Conservation (phyloP, 2,329 filamentous ascomycete species). For the Venturia oleaginea region DNA sequence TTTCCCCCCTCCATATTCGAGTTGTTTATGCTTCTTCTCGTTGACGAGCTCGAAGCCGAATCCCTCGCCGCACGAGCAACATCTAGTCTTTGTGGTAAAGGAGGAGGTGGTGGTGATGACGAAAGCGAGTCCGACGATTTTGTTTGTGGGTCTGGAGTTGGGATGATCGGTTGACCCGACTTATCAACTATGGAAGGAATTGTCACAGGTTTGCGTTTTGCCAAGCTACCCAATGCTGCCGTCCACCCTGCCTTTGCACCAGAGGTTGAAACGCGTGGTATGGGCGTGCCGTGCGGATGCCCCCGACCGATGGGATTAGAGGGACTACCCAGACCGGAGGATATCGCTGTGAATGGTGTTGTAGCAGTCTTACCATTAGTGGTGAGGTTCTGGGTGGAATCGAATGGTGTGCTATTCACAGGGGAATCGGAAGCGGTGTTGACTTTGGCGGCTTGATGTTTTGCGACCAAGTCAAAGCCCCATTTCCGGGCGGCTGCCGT, state of each 20-base stretch:
- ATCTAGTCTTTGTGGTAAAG: not conserved
- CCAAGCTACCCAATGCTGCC: not conserved
- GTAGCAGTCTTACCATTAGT: not conserved
- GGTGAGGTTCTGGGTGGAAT: slow-evolving; percentile 23
- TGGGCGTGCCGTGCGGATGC: slow-evolving; percentile 41
- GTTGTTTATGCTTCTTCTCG: not conserved
- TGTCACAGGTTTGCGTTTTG: slow-evolving; percentile 5
- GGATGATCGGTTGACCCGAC: not conserved
- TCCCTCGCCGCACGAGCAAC: not conserved
- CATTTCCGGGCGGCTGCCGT: slow-evolving; percentile 52
- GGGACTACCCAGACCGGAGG: slow-evolving; percentile 30
- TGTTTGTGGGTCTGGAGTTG: not conserved
- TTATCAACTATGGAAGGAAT: not conserved
- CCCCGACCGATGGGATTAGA: slow-evolving; percentile 73
- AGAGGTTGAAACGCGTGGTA: not conserved
- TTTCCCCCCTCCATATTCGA: not conserved
- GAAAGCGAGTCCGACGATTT: not conserved
- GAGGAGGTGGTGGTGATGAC: not conserved
- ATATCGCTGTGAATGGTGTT: slow-evolving; percentile 16
- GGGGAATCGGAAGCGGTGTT: not conserved
- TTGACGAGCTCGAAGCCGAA: slow-evolving; percentile 1
- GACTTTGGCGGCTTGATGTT: slow-evolving; percentile 12
- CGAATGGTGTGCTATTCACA: not conserved
- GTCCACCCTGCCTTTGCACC: slow-evolving; percentile 6
- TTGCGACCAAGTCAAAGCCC: slow-evolving; percentile 42